phyloP scores from a whole-genome alignment of 371 early-diverging fungal species.

The Thermomucor indicae-seudaticae region DNA sequence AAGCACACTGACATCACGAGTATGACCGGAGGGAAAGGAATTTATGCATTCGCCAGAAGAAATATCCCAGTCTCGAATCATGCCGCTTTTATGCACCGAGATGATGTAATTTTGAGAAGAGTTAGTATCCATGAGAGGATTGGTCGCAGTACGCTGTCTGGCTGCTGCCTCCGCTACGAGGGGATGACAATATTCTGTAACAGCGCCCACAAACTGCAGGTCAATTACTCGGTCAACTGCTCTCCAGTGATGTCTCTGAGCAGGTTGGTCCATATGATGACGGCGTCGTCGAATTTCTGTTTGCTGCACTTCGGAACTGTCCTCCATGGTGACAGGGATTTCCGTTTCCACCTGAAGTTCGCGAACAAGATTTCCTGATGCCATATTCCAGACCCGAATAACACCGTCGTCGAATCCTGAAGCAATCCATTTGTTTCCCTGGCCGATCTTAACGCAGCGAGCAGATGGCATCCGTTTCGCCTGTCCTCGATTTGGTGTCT shows the following conservation, averaged over 20 bases:
- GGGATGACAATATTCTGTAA: slow-evolving; percentile 25
- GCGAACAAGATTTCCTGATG: slow-evolving; percentile 12
- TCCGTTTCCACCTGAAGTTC: slow-evolving; percentile 16
- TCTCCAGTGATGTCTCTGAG: not conserved
- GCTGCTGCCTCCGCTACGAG: slow-evolving; percentile 27
- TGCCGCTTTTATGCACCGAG: slow-evolving; percentile 31
- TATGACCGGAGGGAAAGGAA: slow-evolving; percentile 18
- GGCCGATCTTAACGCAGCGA: slow-evolving; percentile 24
- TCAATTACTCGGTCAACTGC: slow-evolving; percentile 16
- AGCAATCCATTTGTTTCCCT: slow-evolving; percentile 23
- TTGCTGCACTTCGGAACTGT: not conserved
- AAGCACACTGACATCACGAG: slow-evolving; percentile 16
- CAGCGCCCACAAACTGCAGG: slow-evolving; percentile 21
- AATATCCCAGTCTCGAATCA: slow-evolving; percentile 33
- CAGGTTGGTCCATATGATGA: not conserved
- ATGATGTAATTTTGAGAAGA: slow-evolving; percentile 22
- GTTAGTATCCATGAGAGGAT: slow-evolving; percentile 2
- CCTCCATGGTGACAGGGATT: slow-evolving; percentile 7
- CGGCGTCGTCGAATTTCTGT: not conserved
- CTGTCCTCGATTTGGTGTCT: not conserved
- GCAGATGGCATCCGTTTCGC: slow-evolving; percentile 7
- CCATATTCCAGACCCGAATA: slow-evolving; percentile 28
- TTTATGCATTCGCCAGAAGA: slow-evolving; percentile 28
- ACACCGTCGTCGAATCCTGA: slow-evolving; percentile 34
- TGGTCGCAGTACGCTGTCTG: slow-evolving; percentile 4